Conservation (phyloP, 805 yeast genomes). For the Barnettozyma wickerhamii region DNA sequence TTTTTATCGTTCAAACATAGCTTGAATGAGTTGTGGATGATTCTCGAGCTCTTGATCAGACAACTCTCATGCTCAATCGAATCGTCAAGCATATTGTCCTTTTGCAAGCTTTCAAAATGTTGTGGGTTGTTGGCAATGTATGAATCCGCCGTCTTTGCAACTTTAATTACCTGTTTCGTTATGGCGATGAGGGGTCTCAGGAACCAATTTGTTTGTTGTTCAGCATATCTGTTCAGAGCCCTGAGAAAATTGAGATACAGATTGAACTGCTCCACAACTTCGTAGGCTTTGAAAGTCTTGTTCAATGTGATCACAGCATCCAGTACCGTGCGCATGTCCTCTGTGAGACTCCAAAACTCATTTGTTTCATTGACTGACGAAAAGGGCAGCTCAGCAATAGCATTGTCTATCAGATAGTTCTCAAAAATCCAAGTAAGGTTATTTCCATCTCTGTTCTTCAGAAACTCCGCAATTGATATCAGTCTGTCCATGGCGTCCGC, state of each 20-base stretch:
- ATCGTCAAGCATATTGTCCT: constrained; percentile 16
- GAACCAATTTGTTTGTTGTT: constrained; percentile 50
- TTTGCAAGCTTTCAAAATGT: neutral
- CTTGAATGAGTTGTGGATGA: constrained; percentile 70
- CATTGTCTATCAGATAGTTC: neutral
- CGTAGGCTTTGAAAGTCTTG: constrained; percentile 26
- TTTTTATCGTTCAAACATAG: constrained; percentile 75
- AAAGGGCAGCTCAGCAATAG: constrained; percentile 1
- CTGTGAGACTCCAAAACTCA: neutral
- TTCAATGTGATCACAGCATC: constrained; percentile 11
- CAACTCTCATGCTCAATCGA: constrained; percentile 27
- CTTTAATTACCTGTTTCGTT: constrained; percentile 33
- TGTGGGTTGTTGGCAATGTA: constrained; percentile 18
- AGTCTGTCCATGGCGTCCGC: too few species aligned
- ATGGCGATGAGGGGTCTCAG: constrained; percentile 37
- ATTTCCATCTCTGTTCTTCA: neutral
- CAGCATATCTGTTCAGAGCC: constrained; percentile 49
- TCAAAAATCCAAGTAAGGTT: constrained; percentile 1
- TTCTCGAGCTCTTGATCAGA: constrained; percentile 53
- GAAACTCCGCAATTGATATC: neutral
- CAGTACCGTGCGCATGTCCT: constrained; percentile 12
- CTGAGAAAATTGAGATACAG: constrained; percentile 37
- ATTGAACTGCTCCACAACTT: constrained; percentile 28
- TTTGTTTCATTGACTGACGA: neutral
- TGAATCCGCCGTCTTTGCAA: constrained; percentile 22